Base-by-base conservation (phyloP, 73 alveolate genomes). In the Paramecium primaurelia region DNA sequence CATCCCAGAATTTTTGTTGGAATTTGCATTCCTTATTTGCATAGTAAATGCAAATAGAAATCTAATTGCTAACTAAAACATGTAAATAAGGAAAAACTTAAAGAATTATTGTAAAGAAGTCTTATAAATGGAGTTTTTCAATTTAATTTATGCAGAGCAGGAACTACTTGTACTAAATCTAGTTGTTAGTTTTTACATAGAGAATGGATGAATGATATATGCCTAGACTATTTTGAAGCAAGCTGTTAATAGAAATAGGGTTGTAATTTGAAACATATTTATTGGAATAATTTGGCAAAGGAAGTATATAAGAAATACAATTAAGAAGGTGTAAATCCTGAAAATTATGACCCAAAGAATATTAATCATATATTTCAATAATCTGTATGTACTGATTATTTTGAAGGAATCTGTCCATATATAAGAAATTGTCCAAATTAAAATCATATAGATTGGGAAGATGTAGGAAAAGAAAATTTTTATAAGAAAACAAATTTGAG, bases 1-100 rank as follows among this genome's bases (percentile, higher is more conserved):
- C 86, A 71, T 71, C 86, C 86, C 1, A 71, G 86, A 37, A 10
- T 25, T n/a, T 71, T 71, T 30, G 47, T 58, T 1, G 86, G 86
- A 30, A 32, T 71, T 30, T 71, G 86, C 40, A 71, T 71, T 25
- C 10, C 3, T 0, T 8, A 34, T 18, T 37, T 71, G 12, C 20
- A 59, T 16, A 18, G 8, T 26, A 71, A 71, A 22, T 25, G 8
- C 2, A 12, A 71, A 30, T 34, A 3, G 38, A 2, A 18, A 9
- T 18, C 11, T 9, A 71, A 71, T 26, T 26, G 12, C 26, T 1
- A 8, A 6, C 30, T 71, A 71, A 6, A 6, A 30, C 86, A 71
- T 71, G 14, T 71, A 7, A 71, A 8, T 6, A 8, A 25, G 8
- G 30, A 30, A 37, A n/a, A 30, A 10, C 26, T 30, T 6, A 71